Evolutionary conservation across 345 rosid genomes (phyloP).

Genomic region (Geranium rotundifolium): DNA sequence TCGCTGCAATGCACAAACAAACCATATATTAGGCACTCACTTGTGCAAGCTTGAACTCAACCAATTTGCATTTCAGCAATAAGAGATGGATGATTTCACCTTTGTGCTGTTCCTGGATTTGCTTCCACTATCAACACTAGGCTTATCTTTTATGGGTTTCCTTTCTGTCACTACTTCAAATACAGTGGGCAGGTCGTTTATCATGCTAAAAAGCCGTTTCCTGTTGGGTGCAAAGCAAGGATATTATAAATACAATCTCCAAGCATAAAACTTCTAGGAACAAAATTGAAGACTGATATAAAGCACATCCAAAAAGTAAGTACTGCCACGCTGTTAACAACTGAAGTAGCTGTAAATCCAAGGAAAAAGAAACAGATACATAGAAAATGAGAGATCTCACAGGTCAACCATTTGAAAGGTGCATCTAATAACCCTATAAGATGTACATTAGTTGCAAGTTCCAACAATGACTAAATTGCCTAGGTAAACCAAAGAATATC

Average conservation of each 20-base stretch:
- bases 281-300: not conserved
- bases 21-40: too few species aligned
- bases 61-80: too few species aligned
- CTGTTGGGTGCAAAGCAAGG: slow-evolving; percentile 25
- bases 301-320: not conserved
- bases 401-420: too few species aligned
- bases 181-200: slow-evolving; percentile 86
- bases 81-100: slow-evolving; percentile 24
- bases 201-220: slow-evolving; percentile 80
- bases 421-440: too few species aligned
- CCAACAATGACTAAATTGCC: too few species aligned
- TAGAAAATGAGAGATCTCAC: not conserved
- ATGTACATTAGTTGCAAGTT: too few species aligned
- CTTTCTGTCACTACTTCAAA: slow-evolving; percentile 94
- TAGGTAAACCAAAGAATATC: too few species aligned
- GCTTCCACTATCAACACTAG: slow-evolving; percentile 78
- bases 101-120: slow-evolving; percentile 63
- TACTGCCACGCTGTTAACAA: not conserved
- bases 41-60: not conserved
- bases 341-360: not conserved
- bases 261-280: not conserved
- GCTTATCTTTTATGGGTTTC: slow-evolving; percentile 80
- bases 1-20: slow-evolving; percentile 30
- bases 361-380: not conserved
- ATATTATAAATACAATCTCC: not conserved